Conservation (phyloP, 148 eudicot species). For the Pharnaceum exiguum region DNA sequence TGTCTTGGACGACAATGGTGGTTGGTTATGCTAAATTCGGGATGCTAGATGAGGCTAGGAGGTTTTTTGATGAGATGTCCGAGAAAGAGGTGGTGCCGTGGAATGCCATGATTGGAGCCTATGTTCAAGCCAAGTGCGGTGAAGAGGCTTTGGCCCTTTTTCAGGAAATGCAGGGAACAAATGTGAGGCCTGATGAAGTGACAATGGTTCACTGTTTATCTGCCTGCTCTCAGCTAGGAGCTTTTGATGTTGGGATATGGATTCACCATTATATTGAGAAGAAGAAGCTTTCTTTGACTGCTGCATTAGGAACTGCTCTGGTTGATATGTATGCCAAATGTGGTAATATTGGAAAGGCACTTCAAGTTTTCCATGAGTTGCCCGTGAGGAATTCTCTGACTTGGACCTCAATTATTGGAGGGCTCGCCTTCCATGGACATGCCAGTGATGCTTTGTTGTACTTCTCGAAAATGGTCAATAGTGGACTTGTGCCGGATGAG, state of each 20-base stretch:
- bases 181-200: constrained; percentile 44
- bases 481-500: constrained; percentile 48
- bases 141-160: constrained; percentile 49
- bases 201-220: constrained; percentile 53
- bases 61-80: constrained; percentile 41
- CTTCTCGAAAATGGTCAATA: constrained; percentile 40
- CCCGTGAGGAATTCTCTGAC: constrained; percentile 44
- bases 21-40: constrained; percentile 51
- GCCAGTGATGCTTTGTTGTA: constrained; percentile 43
- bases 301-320: constrained; percentile 48
- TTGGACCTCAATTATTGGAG: constrained; percentile 54
- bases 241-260: constrained; percentile 55
- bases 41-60: constrained; percentile 36
- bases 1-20: constrained; percentile 59
- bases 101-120: constrained; percentile 68
- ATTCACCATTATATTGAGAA: constrained; percentile 41
- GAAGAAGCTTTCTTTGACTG: constrained; percentile 39
- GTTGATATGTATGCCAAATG: constrained; percentile 71
- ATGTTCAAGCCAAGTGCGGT: constrained; percentile 42
- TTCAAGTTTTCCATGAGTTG: constrained; percentile 43
- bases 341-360: constrained; percentile 52
- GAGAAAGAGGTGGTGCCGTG: constrained; percentile 58
- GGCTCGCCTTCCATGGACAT: constrained; percentile 52
- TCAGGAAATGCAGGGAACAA: constrained; percentile 41
- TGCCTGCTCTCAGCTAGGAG: constrained; percentile 60